phyloP scores from a whole-genome alignment of 495 filamentous ascomycete genomes.

The Daldinia loculata region DNA sequence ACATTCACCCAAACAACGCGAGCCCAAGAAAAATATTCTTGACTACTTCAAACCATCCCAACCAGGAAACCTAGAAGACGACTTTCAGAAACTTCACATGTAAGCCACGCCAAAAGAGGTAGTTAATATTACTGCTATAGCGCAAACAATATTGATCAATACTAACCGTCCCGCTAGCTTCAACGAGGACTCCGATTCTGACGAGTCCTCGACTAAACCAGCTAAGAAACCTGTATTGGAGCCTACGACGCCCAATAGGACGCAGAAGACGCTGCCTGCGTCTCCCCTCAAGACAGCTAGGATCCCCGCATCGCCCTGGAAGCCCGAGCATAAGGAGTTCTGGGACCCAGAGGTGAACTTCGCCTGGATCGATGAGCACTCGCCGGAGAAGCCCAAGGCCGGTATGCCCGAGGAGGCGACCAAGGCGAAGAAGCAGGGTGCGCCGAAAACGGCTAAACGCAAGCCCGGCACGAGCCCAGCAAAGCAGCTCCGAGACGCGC shows the following conservation, averaged over 20 bases:
- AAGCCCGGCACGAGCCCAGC: constrained; percentile 34
- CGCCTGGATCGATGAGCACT: constrained; percentile 84
- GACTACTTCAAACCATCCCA: constrained; percentile 23
- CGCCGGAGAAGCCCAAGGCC: constrained; percentile 51
- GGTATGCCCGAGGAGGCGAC: background rate
- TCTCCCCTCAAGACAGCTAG: constrained; percentile 51
- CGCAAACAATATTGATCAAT: background rate
- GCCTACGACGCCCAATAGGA: constrained; percentile 44
- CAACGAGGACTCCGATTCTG: constrained; percentile 37
- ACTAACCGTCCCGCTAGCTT: constrained; percentile 37
- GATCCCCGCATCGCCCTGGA: constrained; percentile 58
- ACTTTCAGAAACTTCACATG: constrained; percentile 46
- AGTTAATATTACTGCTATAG: background rate
- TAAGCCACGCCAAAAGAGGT: constrained; percentile 20
- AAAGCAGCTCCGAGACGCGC: constrained; percentile 49
- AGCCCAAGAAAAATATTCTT: background rate
- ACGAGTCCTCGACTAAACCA: constrained; percentile 11
- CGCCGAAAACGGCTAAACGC: constrained; percentile 9
- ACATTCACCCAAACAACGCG: constrained; percentile 14
- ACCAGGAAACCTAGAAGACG: constrained; percentile 37
- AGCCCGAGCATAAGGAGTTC: constrained; percentile 77
- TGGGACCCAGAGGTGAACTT: constrained; percentile 80
- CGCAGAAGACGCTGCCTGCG: constrained; percentile 43
- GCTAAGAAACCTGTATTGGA: constrained; percentile 38
- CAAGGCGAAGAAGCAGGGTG: constrained; percentile 24